Conservation (phyloP, 495 filamentous ascomycete species). For the Lasiosphaeria miniovina region DNA sequence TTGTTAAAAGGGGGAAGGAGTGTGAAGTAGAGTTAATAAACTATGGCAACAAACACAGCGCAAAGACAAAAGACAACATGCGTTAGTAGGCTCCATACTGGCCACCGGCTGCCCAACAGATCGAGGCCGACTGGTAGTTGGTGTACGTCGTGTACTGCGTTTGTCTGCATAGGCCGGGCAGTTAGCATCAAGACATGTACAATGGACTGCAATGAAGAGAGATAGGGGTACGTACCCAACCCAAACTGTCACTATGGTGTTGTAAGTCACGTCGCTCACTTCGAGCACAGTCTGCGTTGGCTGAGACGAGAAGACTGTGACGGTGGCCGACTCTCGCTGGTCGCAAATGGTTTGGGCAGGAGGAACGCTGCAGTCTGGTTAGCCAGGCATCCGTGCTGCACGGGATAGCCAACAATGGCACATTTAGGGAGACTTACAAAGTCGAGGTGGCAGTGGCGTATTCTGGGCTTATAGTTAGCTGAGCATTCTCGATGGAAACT, state of each 20-base stretch:
- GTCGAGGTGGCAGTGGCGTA: conserved; percentile 12
- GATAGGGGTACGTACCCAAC: conserved; percentile 15
- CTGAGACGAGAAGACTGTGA: conserved; percentile 15
- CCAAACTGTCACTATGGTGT: conserved; percentile 16
- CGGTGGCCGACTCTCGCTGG: conserved; percentile 9
- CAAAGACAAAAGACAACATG: not conserved
- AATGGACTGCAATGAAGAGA: not conserved
- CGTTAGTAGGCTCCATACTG: conserved; percentile 19
- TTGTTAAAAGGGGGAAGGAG: too few species aligned
- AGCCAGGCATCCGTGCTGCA: not conserved
- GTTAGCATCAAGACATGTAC: not conserved
- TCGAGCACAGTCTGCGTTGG: conserved; percentile 18
- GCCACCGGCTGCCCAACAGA: conserved; percentile 25
- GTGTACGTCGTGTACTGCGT: conserved; percentile 23
- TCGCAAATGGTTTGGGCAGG: conserved; percentile 25
- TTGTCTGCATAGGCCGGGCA: conserved; percentile 14
- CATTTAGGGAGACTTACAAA: conserved; percentile 15
- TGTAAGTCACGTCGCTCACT: conserved; percentile 17
- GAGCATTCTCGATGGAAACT: not conserved
- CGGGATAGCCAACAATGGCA: not conserved
- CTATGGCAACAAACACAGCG: too few species aligned
- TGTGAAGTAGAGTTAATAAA: too few species aligned
- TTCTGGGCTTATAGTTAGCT: not conserved
- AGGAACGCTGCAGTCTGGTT: conserved; percentile 10
- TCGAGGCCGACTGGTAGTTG: conserved; percentile 16